Evolutionary conservation across 2,329 filamentous ascomycete species (phyloP), one percentile per base, ranked within the genome.

Genomic region (Apiospora marii): DNA sequence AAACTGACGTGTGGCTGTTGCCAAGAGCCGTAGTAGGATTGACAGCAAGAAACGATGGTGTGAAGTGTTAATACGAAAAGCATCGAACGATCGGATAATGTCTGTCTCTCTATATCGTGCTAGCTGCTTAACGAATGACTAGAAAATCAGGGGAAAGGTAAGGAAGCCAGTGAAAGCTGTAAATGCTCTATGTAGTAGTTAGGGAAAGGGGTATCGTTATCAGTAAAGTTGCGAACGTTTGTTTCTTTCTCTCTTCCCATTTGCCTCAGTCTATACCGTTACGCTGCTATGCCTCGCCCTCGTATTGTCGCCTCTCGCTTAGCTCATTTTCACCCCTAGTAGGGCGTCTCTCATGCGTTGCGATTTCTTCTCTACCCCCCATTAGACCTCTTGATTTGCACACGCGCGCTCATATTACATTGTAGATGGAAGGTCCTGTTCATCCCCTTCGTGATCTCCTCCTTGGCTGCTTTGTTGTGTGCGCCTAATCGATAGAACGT

Each of bases 401-500:
- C 41, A 61, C 22, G 58, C 58, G 58, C 58, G 58, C 58, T n/a
- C 19, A 64, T 41, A 64, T n/a, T 64, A 64, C 22, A n/a, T 13
- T 41, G n/a, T n/a, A 30, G 34, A n/a, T 64, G 19, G 19, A n/a
- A 64, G 58, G 58, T 64, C 16, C 58, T 64, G 34, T 64, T 8
- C 10, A 34, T 41, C 58, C 34, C 22, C 34, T 64, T 41, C 4
- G 19, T 41, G 12, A 41, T 41, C 19, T 41, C 34, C 13, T 22
- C 22, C 13, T 64, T 14, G 37, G 37, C 37, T 41, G 34, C 19
- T 64, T 34, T 14, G 10, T 3, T 64, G 19, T n/a, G 58, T 61
- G 10, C 8, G 34, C 34, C 58, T 41, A 30, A 24, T 30, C 19
- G 34, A n/a, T 41, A n/a, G 13, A 41, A n/a, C 58, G 16, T 12